Evolutionary conservation across 1,139 yeast genomes (phyloP).

Genomic region (Scheffersomyces insectosa): DNA sequence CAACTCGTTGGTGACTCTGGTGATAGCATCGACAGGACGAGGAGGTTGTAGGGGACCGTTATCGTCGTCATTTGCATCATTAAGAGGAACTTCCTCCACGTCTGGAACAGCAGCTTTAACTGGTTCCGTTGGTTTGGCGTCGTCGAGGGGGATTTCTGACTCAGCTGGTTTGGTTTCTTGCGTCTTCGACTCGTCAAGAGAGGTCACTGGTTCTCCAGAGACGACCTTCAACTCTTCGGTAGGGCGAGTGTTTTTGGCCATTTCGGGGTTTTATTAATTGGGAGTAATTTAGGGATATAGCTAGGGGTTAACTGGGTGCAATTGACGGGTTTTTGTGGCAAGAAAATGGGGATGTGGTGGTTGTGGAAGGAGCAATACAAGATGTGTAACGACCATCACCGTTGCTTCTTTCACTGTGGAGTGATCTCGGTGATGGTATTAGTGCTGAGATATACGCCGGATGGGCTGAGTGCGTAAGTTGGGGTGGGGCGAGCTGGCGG

Average conservation of each 20-base stretch:
- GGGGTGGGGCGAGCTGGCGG: too few relatives aligned
- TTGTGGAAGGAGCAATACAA: too few relatives aligned
- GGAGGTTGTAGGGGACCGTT: conserved; percentile 73
- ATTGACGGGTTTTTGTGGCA: too few relatives aligned
- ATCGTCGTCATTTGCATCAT: conserved; percentile 13
- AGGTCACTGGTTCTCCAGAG: conserved; percentile 35
- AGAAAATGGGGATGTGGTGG: too few relatives aligned
- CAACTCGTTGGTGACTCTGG: conserved; percentile 54
- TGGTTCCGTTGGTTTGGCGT: conserved; percentile 1
- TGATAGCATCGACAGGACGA: conserved; percentile 63
- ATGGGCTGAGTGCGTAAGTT: too few relatives aligned
- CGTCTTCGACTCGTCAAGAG: conserved; percentile 9
- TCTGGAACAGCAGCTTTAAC: conserved; percentile 1
- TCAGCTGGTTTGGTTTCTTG: conserved; percentile 7
- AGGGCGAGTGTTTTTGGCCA: conserved; percentile 8
- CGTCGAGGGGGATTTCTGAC: conserved; percentile 5
- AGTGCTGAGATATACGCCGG: too few relatives aligned
- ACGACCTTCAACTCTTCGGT: conserved; percentile 28
- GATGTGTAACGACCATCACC: too few relatives aligned
- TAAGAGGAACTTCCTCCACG: conserved; percentile 14
- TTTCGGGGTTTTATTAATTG: neutral
- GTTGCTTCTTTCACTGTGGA: too few relatives aligned
- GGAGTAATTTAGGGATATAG: too few relatives aligned
- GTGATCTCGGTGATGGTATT: too few relatives aligned
- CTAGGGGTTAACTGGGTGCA: too few relatives aligned